Evolutionary conservation across 2,329 filamentous ascomycete species (phyloP).

Genomic region (Paecilomyces variotii): DNA sequence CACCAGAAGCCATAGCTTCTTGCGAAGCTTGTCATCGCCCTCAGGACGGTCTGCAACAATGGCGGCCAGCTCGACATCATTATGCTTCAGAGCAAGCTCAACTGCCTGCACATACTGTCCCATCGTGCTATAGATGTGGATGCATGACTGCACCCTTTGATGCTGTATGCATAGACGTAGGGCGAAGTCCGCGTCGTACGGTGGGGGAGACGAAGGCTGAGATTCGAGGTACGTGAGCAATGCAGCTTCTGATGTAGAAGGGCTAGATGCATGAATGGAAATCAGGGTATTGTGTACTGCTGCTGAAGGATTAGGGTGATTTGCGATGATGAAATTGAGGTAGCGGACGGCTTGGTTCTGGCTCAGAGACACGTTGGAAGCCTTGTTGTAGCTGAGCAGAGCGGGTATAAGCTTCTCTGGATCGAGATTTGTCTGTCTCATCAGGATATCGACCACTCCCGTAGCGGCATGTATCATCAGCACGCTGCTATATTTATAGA

Average conservation of each 20-base stretch:
- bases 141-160: conserved; percentile 83
- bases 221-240: conserved; percentile 84
- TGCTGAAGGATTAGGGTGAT: conserved; percentile 67
- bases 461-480: conserved; percentile 81
- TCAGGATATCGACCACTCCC: conserved; percentile 88
- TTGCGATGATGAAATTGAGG: conserved; percentile 82
- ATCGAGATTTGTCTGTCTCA: conserved; percentile 80
- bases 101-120: conserved; percentile 89
- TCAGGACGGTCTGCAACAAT: conserved; percentile 78
- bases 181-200: conserved; percentile 93
- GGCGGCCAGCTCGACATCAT: conserved; percentile 81
- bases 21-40: conserved; percentile 70
- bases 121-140: conserved; percentile 97
- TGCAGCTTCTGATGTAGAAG: conserved; percentile 73
- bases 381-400: conserved; percentile 83
- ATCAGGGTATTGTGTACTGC: conserved; percentile 96
- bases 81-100: conserved; percentile 80
- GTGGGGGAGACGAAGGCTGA: conserved; percentile 75
- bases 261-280: conserved; percentile 85
- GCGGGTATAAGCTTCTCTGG: conserved; percentile 86
- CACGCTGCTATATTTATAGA: conserved; percentile 96
- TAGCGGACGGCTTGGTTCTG: conserved; percentile 93
- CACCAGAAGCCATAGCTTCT: conserved; percentile 91
- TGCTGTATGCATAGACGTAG: conserved; percentile 92
- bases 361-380: conserved; percentile 54